Conservation (phyloP, 164 flowering plant genomes). For the Litsea cubeba region DNA sequence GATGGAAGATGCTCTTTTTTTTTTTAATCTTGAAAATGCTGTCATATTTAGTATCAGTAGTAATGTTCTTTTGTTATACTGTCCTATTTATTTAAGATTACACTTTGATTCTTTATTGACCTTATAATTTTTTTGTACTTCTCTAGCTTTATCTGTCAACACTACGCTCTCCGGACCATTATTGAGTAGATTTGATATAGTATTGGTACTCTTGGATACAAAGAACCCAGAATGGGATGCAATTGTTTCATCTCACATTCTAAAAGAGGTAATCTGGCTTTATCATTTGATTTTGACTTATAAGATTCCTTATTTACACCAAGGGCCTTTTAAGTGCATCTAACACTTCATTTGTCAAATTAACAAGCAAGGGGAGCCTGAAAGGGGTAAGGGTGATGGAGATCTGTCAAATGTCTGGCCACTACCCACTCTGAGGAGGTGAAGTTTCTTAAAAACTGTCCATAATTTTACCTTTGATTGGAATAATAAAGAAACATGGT, state of each 20-base stretch:
- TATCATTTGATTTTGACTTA: neutral
- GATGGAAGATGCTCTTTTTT: neutral
- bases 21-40: neutral
- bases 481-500: neutral
- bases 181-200: conserved; percentile 96
- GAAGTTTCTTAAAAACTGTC: conserved; percentile 7
- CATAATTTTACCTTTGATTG: neutral
- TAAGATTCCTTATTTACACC: neutral
- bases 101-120: conserved; percentile 2
- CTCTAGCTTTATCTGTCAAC: conserved; percentile 88
- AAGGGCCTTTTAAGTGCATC: conserved; percentile 7
- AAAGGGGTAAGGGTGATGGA: conserved; percentile 32
- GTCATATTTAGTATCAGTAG: neutral
- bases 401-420: conserved; percentile 59
- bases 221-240: conserved; percentile 97
- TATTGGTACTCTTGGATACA: conserved; percentile 89
- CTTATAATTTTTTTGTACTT: conserved; percentile 23
- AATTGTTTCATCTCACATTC: conserved; percentile 95
- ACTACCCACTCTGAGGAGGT: conserved; percentile 77
- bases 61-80: neutral
- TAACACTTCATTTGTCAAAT: neutral
- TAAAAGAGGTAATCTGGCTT: conserved; percentile 53
- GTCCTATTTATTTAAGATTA: neutral
- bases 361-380: conserved; percentile 40
- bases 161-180: conserved; percentile 95